Evolutionary conservation across 208 protist species (phyloP), one percentile per base, ranked within the genome.

Genomic region (Wallacemonas sp.): DNA sequence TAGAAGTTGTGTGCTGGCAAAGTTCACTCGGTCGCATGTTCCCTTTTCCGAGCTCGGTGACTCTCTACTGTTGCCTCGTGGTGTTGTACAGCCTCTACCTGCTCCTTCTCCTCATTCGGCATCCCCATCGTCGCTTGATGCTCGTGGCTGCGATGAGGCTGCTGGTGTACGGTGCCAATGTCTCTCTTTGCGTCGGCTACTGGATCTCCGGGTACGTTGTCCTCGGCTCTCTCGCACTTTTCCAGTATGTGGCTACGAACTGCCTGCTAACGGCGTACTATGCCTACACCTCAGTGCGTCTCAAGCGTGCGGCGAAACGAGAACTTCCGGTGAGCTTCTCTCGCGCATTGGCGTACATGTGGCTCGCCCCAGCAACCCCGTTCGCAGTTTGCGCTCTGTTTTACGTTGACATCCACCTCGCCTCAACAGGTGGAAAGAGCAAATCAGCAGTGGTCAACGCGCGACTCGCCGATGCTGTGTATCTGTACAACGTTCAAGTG

Each of bases 1-100:
- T 91, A 1, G 76, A 87, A 59, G 42, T 88, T 17, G 38, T 84
- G 19, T 63, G 67, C 45, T 91, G 85, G 81, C 85, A 91, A 34
- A 82, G 71, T 48, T 33, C 63, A 1, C 22, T 91, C 29, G 78
- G 76, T 19, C 58, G 78, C 27, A 58, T 88, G 61, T 86, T 88
- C 48, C 85, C 85, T 15, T 88, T 91, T 50, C 85, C 85, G 3
- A 33, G 66, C 21, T 61, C 85, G 15, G 76, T 91, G 37, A 88
- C 81, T 8, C 73, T 91, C 29, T 91, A 87, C 60, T 73, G 66
- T 57, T 85, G 81, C 50, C 66, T 91, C 1, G 60, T 64, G 22
- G 48, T 91, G 10, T 57, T 91, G 44, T 91, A 87, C 52, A 22
- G 60, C 5, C 17, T 80, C 8, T 44, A 70, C 27, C 22, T 73